These are phyloP conservation scores for Phytophthora citrophthora DNA, from an alignment of 352 stramenopile species.

Conservation along the genomic window DNA sequence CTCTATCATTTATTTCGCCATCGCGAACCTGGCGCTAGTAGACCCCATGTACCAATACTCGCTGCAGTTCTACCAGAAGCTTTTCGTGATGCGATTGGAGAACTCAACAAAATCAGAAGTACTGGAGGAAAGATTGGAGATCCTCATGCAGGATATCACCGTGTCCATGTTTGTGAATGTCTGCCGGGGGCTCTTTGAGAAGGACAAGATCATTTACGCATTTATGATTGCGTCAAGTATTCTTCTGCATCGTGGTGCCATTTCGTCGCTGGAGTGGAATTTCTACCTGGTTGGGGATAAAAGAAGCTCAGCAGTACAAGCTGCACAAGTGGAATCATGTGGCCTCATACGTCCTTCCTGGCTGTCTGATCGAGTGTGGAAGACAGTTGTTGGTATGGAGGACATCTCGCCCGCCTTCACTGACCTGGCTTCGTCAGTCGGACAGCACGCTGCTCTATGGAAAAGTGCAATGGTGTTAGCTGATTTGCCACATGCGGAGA, in stretches of 20 bases:
- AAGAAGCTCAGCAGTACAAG: slow-evolving; percentile 59
- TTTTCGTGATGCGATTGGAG: slow-evolving; percentile 92
- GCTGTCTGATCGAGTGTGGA: slow-evolving; percentile 86
- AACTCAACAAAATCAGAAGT: slow-evolving; percentile 83
- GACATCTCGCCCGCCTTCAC: slow-evolving; percentile 66
- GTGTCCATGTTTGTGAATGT: slow-evolving; percentile 95
- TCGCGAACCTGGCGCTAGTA: slow-evolving; percentile 91
- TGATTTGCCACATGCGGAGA: slow-evolving; percentile 77
- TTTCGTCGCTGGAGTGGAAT: slow-evolving; percentile 82
- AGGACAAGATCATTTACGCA: slow-evolving; percentile 95
- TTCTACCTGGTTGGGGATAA: slow-evolving; percentile 92
- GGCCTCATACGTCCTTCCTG: slow-evolving; percentile 56
- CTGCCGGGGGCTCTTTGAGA: slow-evolving; percentile 94
- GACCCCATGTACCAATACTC: slow-evolving; percentile 97
- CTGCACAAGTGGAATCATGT: slow-evolving; percentile 36
- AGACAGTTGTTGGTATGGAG: slow-evolving; percentile 68
- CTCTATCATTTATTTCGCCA: slow-evolving; percentile 95
- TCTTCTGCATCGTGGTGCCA: slow-evolving; percentile 72
- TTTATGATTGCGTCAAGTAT: slow-evolving; percentile 94
- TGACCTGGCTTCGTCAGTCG: slow-evolving; percentile 53
- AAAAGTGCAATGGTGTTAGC: slow-evolving; percentile 77
- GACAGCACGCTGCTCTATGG: slow-evolving; percentile 63
- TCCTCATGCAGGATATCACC: slow-evolving; percentile 93
- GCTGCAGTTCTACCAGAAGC: slow-evolving; percentile 94
- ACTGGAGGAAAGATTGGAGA: slow-evolving; percentile 83